Base-by-base conservation (phyloP, 352 stramenopile species). In the Phytophthora constricta region DNA sequence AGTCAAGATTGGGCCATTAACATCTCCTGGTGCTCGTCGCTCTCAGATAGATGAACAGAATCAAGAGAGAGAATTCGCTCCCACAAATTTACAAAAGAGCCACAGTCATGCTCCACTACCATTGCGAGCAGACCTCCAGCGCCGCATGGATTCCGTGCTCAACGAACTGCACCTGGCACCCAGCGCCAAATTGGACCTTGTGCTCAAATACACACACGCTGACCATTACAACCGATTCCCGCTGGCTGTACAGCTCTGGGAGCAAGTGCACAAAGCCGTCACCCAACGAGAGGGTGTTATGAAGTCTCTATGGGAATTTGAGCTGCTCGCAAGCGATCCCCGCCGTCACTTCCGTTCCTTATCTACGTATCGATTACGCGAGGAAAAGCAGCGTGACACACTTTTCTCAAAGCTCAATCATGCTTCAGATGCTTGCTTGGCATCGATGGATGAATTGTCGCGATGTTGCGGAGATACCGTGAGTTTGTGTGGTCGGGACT, bases 131-230 rank as follows among this genome's bases (percentile, higher is more conserved):
- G 81, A 93, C 56, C 62, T 91, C 13, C 84, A 93, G 43, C 68
- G 65, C 25, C 77, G 84, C 0, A 88, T 93, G 79, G 83, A 90
- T 54, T 60, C 52, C 0, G 80, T 89, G 16, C 53, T 93, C 10
- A 75, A 66, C 7, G 63, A 60, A 1, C 64, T 93, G 9, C 64
- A 70, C 27, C 64, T 92, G 55, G 76, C 74, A 4, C 71, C 84
- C 4, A 86, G 88, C 49, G 42, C 63, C 2, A 93, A 93, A 25
- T 63, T 90, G 4, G 74, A 84, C 16, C 61, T 91, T n/a, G 82
- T 92, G n/a, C 74, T 92, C 9, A 92, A 91, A 67, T 92, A 92
- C 49, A 92, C 84, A 1, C 76, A 89, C 11, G 68, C 55, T 0
- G 77, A 85, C 27, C 53, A 82, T 49, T 91, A 84, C 68, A 72